A percentile compares a stretch with the other conserved stretches of the same genome.
phyloP scores from a whole-genome alignment of 371 early-diverging fungal genomes.

The Apophysomyces sp. region DNA sequence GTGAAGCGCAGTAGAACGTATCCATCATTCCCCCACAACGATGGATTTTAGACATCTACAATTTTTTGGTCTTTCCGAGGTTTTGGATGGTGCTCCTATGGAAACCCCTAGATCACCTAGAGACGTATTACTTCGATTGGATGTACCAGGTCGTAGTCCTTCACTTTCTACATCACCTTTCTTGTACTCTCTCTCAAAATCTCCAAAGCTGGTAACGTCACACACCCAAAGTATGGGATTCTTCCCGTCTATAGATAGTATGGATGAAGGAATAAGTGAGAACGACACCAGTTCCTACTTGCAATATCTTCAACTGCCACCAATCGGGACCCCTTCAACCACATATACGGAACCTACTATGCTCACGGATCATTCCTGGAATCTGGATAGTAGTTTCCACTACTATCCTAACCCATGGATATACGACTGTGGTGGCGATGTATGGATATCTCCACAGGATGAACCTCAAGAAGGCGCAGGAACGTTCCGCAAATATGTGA shows the following conservation, averaged over 20 bases:
- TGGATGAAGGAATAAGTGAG: neutral
- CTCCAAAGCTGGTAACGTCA: neutral
- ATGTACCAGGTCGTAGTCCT: neutral
- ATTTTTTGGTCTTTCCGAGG: neutral
- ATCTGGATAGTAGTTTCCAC: neutral
- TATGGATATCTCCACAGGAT: neutral
- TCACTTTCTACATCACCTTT: neutral
- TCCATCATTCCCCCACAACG: neutral
- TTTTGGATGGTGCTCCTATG: neutral
- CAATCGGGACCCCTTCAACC: neutral
- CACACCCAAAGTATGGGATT: neutral
- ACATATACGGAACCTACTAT: neutral
- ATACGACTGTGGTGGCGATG: neutral
- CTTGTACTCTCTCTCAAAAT: neutral
- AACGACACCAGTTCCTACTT: neutral
- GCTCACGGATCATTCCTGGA: neutral
- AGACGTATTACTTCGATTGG: neutral
- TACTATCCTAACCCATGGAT: neutral
- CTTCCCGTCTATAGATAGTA: neutral
- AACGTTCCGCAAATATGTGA: slow-evolving; percentile 22
- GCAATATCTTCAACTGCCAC: neutral
- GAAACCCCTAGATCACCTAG: neutral
- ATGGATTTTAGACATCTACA: neutral
- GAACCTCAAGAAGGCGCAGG: neutral
- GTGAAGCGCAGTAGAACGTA: neutral